Base-by-base conservation (phyloP, 345 rosid species). In the Populus simonii region DNA sequence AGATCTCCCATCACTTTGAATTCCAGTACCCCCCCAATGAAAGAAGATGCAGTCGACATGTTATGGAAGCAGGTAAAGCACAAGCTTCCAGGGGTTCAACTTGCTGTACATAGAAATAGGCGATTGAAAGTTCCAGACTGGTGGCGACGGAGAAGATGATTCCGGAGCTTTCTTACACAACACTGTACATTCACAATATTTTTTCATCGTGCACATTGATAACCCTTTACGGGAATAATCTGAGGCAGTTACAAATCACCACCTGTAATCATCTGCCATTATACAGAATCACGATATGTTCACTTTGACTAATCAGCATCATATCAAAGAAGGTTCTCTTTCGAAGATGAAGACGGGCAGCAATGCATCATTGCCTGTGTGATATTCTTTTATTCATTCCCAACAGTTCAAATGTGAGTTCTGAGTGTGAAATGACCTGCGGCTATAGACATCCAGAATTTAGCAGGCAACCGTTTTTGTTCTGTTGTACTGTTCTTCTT, bases 1-100 rank as follows among this genome's bases (percentile, higher is more conserved):
- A 78, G 27, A 80, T 95, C 36, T 87, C 98, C n/a, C 92, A 77
- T 84, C 96, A 93, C 84, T 95, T 82, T 1, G 93, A 95, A 75
- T 92, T 90, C 80, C 96, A 91, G 76, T 87, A 87, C 74, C 98
- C 99, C 98, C 13, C 90, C 97, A 1, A 77, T 83, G 88, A 92
- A 82, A 80, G 98, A 88, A 76, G 99, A 93, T 61, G 97, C 94
- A 1, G 88, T 88, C 27, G 84, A 90, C 80, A 86, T 93, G 96
- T 78, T 93, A 66, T 93, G 99, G 99, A 95, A 94, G 78, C 92
- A 93, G 80, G 89, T 95, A 39, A 93, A 87, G 83, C 89, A 86
- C 77, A 95, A 93, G 83, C 89, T 93, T 27, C 93, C 92, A 0
- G 78, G 20, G 62, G 92, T 85, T 31, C 84, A 88, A 79, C 93